These are phyloP conservation scores for Fusarium dimerum DNA, from an alignment of 2,329 filamentous ascomycete genomes.

Conservation along the genomic window DNA sequence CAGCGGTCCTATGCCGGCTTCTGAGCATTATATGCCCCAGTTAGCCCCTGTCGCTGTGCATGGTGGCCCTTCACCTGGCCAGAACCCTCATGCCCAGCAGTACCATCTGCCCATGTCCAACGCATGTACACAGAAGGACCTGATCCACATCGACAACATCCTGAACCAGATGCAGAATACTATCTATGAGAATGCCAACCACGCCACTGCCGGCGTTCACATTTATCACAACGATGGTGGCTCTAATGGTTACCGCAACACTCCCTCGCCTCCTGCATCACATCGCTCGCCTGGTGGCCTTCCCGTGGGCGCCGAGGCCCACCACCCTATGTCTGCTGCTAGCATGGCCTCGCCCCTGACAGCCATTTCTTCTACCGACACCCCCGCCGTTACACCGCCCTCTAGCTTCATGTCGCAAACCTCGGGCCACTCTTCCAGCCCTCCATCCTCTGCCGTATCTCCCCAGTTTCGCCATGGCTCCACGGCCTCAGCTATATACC, in stretches of 20 bases:
- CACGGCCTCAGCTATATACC: slow-evolving; percentile 68
- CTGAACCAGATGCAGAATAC: slow-evolving; percentile 95
- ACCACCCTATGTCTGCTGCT: slow-evolving; percentile 50
- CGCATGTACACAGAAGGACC: slow-evolving; percentile 87
- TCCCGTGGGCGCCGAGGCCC: slow-evolving; percentile 37
- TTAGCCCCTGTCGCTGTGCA: slow-evolving; percentile 47
- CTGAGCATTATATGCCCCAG: slow-evolving; percentile 57
- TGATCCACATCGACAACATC: slow-evolving; percentile 91
- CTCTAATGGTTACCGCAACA: slow-evolving; percentile 59
- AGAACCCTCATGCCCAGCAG: slow-evolving; percentile 67
- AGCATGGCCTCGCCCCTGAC: slow-evolving; percentile 63
- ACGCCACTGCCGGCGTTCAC: slow-evolving; percentile 77
- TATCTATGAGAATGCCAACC: slow-evolving; percentile 88
- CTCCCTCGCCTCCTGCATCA: slow-evolving; percentile 52
- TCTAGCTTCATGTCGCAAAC: slow-evolving; percentile 76
- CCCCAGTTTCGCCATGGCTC: slow-evolving; percentile 64
- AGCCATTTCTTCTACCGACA: slow-evolving; percentile 63
- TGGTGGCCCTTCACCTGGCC: slow-evolving; percentile 59
- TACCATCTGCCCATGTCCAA: slow-evolving; percentile 85
- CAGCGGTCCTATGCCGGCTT: slow-evolving; percentile 45
- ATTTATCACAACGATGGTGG: slow-evolving; percentile 71
- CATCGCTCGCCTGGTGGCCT: slow-evolving; percentile 39
- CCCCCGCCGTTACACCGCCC: slow-evolving; percentile 75
- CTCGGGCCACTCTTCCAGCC: slow-evolving; percentile 73
- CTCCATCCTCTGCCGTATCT: slow-evolving; percentile 69